Conservation (phyloP, 306 rosid species). For the Lotus japonicus region DNA sequence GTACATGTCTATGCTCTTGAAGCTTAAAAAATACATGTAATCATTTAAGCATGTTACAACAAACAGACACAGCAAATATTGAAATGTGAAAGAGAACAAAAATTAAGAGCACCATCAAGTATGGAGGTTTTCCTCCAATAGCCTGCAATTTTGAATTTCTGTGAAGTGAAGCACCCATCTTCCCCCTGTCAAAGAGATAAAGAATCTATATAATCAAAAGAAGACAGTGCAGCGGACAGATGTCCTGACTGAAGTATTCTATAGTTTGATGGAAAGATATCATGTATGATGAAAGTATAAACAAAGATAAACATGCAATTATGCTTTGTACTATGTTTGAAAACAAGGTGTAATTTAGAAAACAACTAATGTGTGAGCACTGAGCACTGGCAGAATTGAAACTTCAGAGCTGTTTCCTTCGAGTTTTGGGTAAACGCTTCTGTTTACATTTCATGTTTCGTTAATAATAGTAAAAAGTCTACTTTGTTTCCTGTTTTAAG, state of each 20-base stretch:
- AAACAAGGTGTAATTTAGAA: not conserved
- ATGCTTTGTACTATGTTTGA: too few relatives aligned
- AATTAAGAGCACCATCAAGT: constrained; percentile 33
- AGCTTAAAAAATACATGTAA: not conserved
- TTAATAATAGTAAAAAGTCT: too few relatives aligned
- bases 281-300: not conserved
- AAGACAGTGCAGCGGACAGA: not conserved
- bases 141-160: constrained; percentile 31
- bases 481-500: too few relatives aligned
- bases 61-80: not conserved
- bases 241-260: not conserved
- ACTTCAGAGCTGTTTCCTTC: too few relatives aligned
- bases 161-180: constrained; percentile 58
- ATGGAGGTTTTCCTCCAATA: constrained; percentile 56
- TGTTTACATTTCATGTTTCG: too few relatives aligned
- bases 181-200: constrained; percentile 42
- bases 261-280: not conserved
- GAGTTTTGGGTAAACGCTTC: too few relatives aligned
- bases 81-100: not conserved
- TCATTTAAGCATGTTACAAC: not conserved
- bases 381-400: too few relatives aligned
- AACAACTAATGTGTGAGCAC: too few relatives aligned
- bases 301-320: not conserved
- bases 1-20: not conserved
- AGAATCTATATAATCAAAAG: not conserved